These are phyloP conservation scores for Rhytidhysteron rufulum DNA, from an alignment of 2,329 filamentous ascomycete species.

Conservation along the genomic window DNA sequence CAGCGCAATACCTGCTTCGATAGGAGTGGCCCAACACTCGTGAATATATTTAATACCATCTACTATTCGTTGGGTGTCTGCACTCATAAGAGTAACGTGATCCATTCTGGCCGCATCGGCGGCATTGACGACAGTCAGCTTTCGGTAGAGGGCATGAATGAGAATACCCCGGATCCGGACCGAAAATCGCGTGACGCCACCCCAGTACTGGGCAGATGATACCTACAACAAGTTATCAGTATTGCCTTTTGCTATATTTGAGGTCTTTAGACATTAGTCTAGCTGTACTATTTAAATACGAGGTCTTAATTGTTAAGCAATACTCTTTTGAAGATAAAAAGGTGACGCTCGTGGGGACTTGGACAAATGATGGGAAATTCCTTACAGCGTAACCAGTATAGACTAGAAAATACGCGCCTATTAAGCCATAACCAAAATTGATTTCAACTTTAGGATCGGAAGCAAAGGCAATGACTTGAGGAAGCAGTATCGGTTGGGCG, in stretches of 20 bases:
- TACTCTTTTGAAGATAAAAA: too few relatives aligned
- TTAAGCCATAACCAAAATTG: conserved; percentile 12
- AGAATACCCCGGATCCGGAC: conserved; percentile 1
- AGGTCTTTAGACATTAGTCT: not conserved
- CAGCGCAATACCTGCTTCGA: conserved; percentile 9
- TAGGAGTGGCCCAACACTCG: conserved; percentile 11
- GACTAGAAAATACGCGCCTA: conserved; percentile 11
- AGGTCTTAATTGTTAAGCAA: too few relatives aligned
- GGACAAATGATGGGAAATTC: too few relatives aligned
- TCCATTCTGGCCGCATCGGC: conserved; percentile 7
- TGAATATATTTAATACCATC: conserved; percentile 8
- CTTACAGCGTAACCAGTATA: conserved; percentile 9
- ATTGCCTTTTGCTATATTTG: too few relatives aligned
- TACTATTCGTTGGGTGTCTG: conserved; percentile 13
- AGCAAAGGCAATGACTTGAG: too few relatives aligned
- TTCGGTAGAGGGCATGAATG: conserved; percentile 11
- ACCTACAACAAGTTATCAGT: too few relatives aligned
- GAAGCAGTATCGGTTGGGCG: conserved; percentile 10
- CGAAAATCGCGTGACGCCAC: conserved; percentile 1
- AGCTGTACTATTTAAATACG: not conserved
- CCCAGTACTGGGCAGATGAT: too few relatives aligned
- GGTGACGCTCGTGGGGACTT: too few relatives aligned
- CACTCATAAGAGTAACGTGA: conserved; percentile 13
- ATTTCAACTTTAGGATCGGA: too few relatives aligned
- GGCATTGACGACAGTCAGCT: conserved; percentile 8